These are phyloP conservation scores for Rhodotorula kratochvilovae DNA, from an alignment of 768 basidiomycete species.

Conservation along the genomic window DNA sequence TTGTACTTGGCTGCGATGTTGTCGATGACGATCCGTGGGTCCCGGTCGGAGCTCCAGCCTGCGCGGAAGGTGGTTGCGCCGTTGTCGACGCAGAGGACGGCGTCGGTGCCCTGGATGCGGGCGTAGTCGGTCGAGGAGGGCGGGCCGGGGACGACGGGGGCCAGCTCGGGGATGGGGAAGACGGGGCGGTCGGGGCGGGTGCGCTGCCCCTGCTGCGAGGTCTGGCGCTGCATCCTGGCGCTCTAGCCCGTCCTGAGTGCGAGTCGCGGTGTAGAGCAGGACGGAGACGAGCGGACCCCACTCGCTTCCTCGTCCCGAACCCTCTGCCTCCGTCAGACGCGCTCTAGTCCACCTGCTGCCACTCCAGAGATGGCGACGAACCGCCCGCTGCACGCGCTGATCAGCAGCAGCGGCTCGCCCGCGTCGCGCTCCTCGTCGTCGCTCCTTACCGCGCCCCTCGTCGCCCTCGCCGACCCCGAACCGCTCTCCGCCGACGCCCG, in stretches of 20 bases:
- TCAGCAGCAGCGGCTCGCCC: conserved; percentile 3
- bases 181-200: background rate
- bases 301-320: background rate
- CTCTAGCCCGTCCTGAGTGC: background rate
- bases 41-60: conserved; percentile 35
- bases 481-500: conserved; percentile 27
- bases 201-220: too few relatives aligned
- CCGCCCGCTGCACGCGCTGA: background rate
- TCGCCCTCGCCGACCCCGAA: conserved; percentile 24
- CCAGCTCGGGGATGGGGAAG: conserved; percentile 30
- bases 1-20: conserved; percentile 64
- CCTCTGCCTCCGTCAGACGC: background rate
- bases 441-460: conserved; percentile 20
- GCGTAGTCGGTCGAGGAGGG: conserved; percentile 6
- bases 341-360: too few relatives aligned
- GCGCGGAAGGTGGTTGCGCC: conserved; percentile 48
- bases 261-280: background rate
- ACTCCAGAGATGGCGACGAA: background rate
- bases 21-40: conserved; percentile 39
- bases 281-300: background rate
- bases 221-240: background rate
- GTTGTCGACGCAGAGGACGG: conserved; percentile 64
- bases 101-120: conserved; percentile 48
- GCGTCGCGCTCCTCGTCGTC: conserved; percentile 22
- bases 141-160: conserved; percentile 7